Percentiles rank a stretch among this genome's conserved stretches.
Conservation (phyloP, 2,329 filamentous ascomycete genomes). For the Bipolaris zeicola region DNA sequence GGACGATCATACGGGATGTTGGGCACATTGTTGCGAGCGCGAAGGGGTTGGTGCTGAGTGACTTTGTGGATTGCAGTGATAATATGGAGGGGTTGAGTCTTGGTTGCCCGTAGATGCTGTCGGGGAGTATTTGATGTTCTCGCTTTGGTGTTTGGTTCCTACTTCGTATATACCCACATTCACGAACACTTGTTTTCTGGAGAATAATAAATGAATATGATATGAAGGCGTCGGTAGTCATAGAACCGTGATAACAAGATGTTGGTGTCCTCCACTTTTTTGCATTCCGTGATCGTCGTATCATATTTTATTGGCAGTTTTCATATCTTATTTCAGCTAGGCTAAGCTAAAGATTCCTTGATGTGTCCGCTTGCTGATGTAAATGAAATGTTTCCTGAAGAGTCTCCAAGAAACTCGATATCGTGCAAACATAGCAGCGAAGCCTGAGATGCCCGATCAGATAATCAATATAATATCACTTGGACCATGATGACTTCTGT, state of each 20-base stretch:
- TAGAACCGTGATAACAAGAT: no score
- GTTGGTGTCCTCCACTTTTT: no score
- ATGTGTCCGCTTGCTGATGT: no score
- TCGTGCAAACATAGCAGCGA: no score
- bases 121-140: not conserved
- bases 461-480: not conserved
- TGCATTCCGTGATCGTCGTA: no score
- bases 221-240: not conserved
- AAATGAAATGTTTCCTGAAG: no score
- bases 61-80: not conserved
- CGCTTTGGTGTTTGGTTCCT: not conserved
- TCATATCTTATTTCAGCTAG: no score
- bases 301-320: no score
- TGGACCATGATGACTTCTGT: not conserved
- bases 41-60: not conserved
- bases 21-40: not conserved
- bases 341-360: no score
- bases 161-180: not conserved
- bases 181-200: not conserved
- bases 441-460: no score
- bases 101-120: not conserved
- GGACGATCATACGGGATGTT: not conserved
- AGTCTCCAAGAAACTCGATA: no score
- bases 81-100: not conserved
- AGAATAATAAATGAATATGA: not conserved